A percentile compares a stretch with the other conserved stretches of the same genome.
phyloP scores from a whole-genome alignment of 2,329 filamentous ascomycete genomes.

The Alternaria ethzedia region DNA sequence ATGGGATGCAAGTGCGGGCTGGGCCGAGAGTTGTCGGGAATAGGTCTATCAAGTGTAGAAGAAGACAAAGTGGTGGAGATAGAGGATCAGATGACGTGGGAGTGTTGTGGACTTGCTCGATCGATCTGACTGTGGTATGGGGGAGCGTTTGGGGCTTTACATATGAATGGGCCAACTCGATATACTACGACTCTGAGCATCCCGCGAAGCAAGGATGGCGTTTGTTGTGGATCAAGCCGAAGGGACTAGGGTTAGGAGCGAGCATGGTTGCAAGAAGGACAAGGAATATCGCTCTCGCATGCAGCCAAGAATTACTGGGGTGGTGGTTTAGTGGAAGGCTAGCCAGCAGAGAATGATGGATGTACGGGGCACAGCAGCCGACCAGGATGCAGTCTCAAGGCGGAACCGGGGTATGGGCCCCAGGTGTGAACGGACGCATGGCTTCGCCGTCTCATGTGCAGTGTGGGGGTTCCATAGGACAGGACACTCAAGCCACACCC shows the following conservation, averaged over 20 bases:
- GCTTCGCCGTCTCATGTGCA: conserved; percentile 42
- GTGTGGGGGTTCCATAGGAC: conserved; percentile 40
- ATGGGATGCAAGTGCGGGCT: conserved; percentile 28
- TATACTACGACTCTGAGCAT: conserved; percentile 32
- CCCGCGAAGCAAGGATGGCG: conserved; percentile 44
- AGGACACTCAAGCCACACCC: conserved; percentile 32
- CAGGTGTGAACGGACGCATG: conserved; percentile 38
- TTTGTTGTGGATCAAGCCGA: conserved; percentile 40
- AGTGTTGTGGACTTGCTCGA: conserved; percentile 38
- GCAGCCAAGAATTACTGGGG: conserved; percentile 44
- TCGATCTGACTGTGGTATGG: conserved; percentile 31
- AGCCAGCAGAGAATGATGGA: conserved; percentile 30
- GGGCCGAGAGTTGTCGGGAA: conserved; percentile 30
- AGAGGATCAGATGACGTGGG: conserved; percentile 37
- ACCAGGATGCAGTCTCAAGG: conserved; percentile 36
- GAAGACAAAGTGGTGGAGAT: conserved; percentile 24
- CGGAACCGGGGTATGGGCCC: conserved; percentile 31
- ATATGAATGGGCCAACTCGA: conserved; percentile 39
- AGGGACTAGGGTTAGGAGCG: conserved; percentile 38
- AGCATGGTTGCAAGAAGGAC: conserved; percentile 39
- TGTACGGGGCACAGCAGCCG: conserved; percentile 35
- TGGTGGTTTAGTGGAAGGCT: conserved; percentile 40
- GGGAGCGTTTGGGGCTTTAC: conserved; percentile 43
- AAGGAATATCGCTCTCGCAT: conserved; percentile 41
- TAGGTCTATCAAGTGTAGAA: conserved; percentile 28